Conservation (phyloP, 2,329 filamentous ascomycete species). For the Aspergillus ustus region DNA sequence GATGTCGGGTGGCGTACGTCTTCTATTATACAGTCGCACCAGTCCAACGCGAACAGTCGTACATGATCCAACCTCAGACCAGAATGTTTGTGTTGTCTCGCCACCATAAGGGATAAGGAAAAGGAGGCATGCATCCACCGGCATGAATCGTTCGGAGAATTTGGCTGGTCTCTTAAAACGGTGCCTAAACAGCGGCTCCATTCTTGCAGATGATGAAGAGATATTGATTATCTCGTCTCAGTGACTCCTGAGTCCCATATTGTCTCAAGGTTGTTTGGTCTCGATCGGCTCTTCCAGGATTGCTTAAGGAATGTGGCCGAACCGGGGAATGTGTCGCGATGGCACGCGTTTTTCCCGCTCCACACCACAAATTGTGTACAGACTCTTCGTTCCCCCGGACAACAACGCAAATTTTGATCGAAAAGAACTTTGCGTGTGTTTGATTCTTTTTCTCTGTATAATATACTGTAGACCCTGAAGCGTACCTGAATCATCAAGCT, state of each 20-base stretch:
- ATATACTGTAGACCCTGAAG: background rate
- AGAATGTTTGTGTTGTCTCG: constrained; percentile 4
- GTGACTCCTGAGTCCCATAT: background rate
- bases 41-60: background rate
- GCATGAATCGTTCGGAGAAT: constrained; percentile 13
- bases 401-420: constrained; percentile 15
- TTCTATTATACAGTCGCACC: background rate
- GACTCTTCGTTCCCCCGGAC: constrained; percentile 13
- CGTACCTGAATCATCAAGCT: constrained; percentile 1
- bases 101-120: constrained; percentile 3
- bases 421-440: background rate
- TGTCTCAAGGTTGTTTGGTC: background rate
- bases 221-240: background rate
- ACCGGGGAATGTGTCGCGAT: constrained; percentile 17
- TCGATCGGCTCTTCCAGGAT: background rate
- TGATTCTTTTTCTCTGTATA: background rate
- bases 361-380: constrained; percentile 7
- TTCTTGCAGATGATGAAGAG: background rate
- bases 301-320: constrained; percentile 1
- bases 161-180: constrained; percentile 1
- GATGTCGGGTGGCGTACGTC: background rate
- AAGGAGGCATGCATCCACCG: background rate
- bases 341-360: constrained; percentile 19
- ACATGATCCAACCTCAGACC: background rate
- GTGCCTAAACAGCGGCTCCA: background rate